Evolutionary conservation across 2,329 filamentous ascomycete species (phyloP).

Genomic region (Sporothrix pseudoabietina): DNA sequence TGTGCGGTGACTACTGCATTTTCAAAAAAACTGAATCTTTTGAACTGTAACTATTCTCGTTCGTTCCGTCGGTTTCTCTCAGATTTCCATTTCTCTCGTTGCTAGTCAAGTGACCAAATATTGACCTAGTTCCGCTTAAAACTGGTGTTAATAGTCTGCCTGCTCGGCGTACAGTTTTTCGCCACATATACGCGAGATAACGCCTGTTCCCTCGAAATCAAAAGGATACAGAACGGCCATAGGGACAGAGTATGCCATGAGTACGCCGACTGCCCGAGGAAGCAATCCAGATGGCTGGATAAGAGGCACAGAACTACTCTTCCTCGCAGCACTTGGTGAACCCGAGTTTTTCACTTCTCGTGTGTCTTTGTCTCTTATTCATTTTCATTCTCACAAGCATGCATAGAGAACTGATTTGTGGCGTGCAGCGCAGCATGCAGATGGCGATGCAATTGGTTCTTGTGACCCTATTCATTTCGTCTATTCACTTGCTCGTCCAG

Average conservation of each 20-base stretch:
- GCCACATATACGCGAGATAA: conserved; percentile 13
- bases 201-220: not conserved
- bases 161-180: not conserved
- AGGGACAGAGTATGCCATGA: not conserved
- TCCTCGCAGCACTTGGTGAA: not conserved
- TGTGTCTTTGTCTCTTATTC: not conserved
- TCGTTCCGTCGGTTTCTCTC: not conserved
- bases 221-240: not conserved
- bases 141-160: not conserved
- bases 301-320: not conserved
- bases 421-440: conserved; percentile 14
- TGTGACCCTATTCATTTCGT: not conserved
- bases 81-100: not conserved
- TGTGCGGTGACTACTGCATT: not conserved
- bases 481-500: not conserved
- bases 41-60: not conserved
- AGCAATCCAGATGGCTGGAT: not conserved
- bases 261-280: not conserved
- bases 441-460: not conserved
- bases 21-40: not conserved
- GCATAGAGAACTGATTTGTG: conserved; percentile 5
- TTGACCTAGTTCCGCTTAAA: not conserved
- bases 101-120: not conserved
- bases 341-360: not conserved
- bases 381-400: not conserved